Base-by-base conservation (phyloP, 495 filamentous ascomycete genomes). In the Neurospora pannonica region DNA sequence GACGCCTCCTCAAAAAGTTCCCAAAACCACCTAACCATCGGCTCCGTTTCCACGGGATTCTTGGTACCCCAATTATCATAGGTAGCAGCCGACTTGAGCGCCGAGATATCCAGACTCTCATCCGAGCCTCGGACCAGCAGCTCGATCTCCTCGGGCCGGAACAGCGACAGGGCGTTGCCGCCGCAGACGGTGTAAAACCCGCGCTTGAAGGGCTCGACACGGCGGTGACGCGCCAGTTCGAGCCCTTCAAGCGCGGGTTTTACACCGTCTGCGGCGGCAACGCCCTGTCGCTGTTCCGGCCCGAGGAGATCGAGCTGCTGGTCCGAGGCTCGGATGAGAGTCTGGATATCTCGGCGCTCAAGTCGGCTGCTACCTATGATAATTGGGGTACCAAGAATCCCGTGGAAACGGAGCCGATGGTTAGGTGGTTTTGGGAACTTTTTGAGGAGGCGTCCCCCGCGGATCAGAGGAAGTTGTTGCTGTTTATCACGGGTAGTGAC, bases 81-180 rank as follows among this genome's bases (percentile, higher is more conserved):
- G 42, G 89, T 87, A 5, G 94, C 93, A 31, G 94, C 95, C 1
- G 90, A 93, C 71, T 88, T 89, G 15, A 98, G 84, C 34, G 92
- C 90, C 4, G 85, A 84, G 67, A 98, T 90, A 76, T 97, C 94
- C 4, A 97, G 86, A 43, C 90, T 79, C 76, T 95, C 93, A 71
- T 95, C 93, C n/a, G 93, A 95, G 31, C 95, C 95, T 48, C 95
- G 90, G 17, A 98, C 87, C 3, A 97, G 87, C 5, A 97, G 86
- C 79, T 98, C 95, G 74, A 98, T 97, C 80, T 98, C 95, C 81
- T 98, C 95, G 3, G 95, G 92, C n/a, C 94, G 89, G 80, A 98
- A 97, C 13, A 98, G 87, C 4, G 92, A 93, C 31, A 97, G 84
- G 19, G 94, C 95, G 80, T 97, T 97, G 31, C 94, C 93, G 38